phyloP scores from a whole-genome alignment of 2,329 filamentous ascomycete species.

The Elsinoe necatrix region DNA sequence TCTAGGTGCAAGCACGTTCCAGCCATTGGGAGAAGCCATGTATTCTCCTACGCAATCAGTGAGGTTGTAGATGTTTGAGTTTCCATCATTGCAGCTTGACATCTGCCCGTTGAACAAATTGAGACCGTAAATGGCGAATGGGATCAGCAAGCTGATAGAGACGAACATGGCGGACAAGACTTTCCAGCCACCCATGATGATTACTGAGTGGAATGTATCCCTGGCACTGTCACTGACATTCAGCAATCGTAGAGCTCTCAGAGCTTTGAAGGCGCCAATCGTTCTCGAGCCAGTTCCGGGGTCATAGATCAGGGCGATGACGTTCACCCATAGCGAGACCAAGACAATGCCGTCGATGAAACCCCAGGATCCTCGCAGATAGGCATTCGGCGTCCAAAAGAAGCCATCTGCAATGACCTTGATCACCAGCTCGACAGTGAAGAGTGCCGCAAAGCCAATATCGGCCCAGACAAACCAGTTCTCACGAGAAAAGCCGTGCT shows the following conservation, averaged over 20 bases:
- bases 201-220: constrained; percentile 93
- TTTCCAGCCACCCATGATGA: constrained; percentile 90
- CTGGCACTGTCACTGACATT: constrained; percentile 95
- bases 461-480: constrained; percentile 98
- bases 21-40: constrained; percentile 66
- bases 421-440: constrained; percentile 76
- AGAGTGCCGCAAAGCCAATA: constrained; percentile 77
- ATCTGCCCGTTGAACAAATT: constrained; percentile 86
- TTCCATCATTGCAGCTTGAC: constrained; percentile 67
- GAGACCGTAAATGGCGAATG: constrained; percentile 91
- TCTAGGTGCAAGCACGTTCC: constrained; percentile 76
- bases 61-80: constrained; percentile 49
- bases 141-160: constrained; percentile 85
- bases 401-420: constrained; percentile 94
- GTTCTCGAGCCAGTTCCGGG: constrained; percentile 81
- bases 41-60: constrained; percentile 79
- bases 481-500: constrained; percentile 49
- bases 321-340: constrained; percentile 90
- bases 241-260: constrained; percentile 80
- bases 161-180: constrained; percentile 87
- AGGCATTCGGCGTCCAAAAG: constrained; percentile 95
- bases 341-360: constrained; percentile 89
- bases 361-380: constrained; percentile 93
- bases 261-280: constrained; percentile 92
- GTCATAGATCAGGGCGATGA: constrained; percentile 70